Percentiles rank a stretch among this genome's conserved stretches.
Evolutionary conservation across 352 stramenopile genomes (phyloP).

Genomic region (Globisporangium mamillatum): DNA sequence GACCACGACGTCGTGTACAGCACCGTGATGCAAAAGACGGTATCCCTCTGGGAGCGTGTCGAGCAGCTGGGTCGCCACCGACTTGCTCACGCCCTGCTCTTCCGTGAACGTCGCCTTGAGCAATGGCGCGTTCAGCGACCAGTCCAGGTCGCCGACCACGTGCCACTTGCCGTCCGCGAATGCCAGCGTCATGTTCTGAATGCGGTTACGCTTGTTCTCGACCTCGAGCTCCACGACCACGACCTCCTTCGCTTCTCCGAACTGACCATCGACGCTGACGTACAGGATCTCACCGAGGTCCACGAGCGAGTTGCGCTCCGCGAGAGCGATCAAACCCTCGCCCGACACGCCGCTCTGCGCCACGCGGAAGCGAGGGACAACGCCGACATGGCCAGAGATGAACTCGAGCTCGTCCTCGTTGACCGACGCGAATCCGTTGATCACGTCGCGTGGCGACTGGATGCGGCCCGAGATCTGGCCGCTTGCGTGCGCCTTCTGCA

Average conservation of each 20-base stretch:
- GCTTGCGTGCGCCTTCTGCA: slow-evolving; percentile 36
- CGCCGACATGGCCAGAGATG: slow-evolving; percentile 24
- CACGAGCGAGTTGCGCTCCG: slow-evolving; percentile 39
- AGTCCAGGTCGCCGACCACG: slow-evolving; percentile 51
- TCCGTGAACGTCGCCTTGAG: slow-evolving; percentile 47
- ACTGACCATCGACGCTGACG: slow-evolving; percentile 57
- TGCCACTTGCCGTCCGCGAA: slow-evolving; percentile 47
- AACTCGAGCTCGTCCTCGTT: slow-evolving; percentile 44
- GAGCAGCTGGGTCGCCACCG: slow-evolving; percentile 57
- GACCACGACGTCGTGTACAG: slow-evolving; percentile 87
- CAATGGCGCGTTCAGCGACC: slow-evolving; percentile 55
- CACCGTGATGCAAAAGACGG: slow-evolving; percentile 81
- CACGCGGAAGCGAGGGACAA: slow-evolving; percentile 43
- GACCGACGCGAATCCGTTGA: slow-evolving; percentile 17
- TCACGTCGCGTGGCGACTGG: slow-evolving; percentile 12
- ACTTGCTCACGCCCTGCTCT: slow-evolving; percentile 27
- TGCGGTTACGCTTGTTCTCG: slow-evolving; percentile 30
- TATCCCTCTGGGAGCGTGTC: slow-evolving; percentile 65
- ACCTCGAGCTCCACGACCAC: slow-evolving; percentile 52
- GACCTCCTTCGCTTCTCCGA: slow-evolving; percentile 41
- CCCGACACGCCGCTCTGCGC: slow-evolving; percentile 24
- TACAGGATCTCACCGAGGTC: slow-evolving; percentile 39
- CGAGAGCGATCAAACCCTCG: slow-evolving; percentile 38
- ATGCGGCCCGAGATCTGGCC: slow-evolving; percentile 34
- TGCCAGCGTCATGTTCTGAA: slow-evolving; percentile 31